These are phyloP conservation scores for Tilletia horrida DNA, from an alignment of 1,284 basidiomycete species.

Conservation along the genomic window DNA sequence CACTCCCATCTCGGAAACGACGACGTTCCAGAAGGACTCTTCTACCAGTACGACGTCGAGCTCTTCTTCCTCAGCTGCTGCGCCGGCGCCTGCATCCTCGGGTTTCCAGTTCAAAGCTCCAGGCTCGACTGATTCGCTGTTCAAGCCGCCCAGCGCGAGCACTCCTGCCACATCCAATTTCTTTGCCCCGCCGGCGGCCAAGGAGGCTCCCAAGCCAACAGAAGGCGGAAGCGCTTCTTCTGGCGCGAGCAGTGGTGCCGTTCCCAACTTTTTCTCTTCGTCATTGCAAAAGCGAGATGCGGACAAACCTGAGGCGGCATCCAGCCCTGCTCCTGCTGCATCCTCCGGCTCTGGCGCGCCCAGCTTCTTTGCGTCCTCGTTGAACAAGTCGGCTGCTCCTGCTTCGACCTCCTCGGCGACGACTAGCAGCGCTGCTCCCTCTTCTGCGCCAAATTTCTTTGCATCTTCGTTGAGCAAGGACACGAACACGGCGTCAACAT, in stretches of 20 bases:
- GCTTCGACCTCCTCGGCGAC: background rate
- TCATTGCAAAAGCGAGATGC: constrained; percentile 5
- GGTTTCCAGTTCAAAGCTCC: background rate
- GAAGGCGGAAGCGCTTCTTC: background rate
- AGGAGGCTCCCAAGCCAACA: background rate
- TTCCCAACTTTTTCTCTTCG: constrained; percentile 10
- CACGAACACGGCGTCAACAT: background rate
- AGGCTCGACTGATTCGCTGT: background rate
- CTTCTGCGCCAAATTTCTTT: constrained; percentile 3
- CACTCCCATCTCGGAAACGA: background rate
- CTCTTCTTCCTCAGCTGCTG: background rate
- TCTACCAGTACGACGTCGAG: background rate
- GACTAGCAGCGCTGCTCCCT: background rate
- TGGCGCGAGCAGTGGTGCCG: too few species aligned
- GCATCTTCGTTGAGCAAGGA: background rate
- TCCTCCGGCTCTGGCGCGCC: background rate
- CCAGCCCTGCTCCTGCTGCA: background rate
- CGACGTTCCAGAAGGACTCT: background rate
- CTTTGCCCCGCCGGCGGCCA: background rate
- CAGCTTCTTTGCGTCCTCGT: constrained; percentile 1
- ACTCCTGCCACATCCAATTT: background rate
- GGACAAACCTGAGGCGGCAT: background rate
- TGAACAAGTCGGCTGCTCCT: background rate
- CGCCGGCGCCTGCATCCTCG: background rate
- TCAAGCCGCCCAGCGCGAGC: constrained; percentile 6